Evolutionary conservation across 1,284 basidiomycete species (phyloP), one percentile per base, ranked within the genome.

Genomic region (Heliocybe sulcata): DNA sequence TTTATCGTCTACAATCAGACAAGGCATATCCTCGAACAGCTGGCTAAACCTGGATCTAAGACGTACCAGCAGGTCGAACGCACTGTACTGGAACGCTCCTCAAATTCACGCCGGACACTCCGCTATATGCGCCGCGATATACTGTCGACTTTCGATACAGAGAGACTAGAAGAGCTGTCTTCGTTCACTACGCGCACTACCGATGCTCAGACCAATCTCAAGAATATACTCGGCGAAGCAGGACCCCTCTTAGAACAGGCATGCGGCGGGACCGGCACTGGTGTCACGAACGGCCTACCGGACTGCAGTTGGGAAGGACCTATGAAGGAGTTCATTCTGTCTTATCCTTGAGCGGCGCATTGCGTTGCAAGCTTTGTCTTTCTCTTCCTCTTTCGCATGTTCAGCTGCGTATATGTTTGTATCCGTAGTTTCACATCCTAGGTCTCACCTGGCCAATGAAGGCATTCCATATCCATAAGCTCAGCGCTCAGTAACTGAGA

Each of bases 301-400:
- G 53, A 69, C 1, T 88, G 86, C 62, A 78, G 74, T 60, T 87
- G 84, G 86, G 80, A 83, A 61, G 55, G 63, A 19, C 60, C 63
- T 51, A 85, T 87, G 79, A 85, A 82, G 67, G 72, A 65, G 50
- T 83, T 74, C 61, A 87, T 88, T 58, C 65, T 86, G 58, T 69
- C 69, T 25, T 88, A 78, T 66, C 85, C 85, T 45, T 87, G 67
- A 81, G 22, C 47, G 23, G n/a, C 42, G 42, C 19, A 26, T 16
- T 47, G 23, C 11, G 10, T 47, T 9, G 45, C 19, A 19, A 47
- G 33, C 33, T 16, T 9, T 16, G 9, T 35, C 16, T 16, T 35
- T 35, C 33, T 9, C 19, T 42, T 42, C 38, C 38, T n/a, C 19
- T 20, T n/a, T 42, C 12, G 4, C 29, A 31, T 42, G 38, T 42